phyloP scores from a whole-genome alignment of 306 rosid genomes.

The Lathyrus oleraceus region DNA sequence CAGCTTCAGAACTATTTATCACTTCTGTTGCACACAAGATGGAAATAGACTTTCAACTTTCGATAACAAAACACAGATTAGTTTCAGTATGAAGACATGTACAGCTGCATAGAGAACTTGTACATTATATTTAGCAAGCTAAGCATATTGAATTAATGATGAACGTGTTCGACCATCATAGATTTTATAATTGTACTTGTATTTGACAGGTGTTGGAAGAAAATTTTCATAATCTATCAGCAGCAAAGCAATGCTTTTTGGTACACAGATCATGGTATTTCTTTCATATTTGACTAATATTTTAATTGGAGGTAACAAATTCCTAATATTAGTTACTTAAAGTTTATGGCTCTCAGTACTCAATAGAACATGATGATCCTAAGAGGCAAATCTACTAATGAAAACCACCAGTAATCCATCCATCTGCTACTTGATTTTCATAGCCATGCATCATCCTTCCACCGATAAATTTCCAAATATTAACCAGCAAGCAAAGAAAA shows the following conservation, averaged over 20 bases:
- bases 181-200: neutral
- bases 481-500: slow-evolving; percentile 1
- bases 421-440: neutral
- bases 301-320: neutral
- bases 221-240: neutral
- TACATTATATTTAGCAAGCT: neutral
- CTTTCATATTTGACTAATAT: neutral
- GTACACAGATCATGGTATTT: neutral
- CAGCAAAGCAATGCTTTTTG: neutral
- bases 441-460: neutral
- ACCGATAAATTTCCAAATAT: neutral
- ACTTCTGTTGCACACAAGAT: slow-evolving; percentile 49
- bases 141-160: neutral
- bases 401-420: neutral
- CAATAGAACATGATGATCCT: neutral
- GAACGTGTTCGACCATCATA: neutral
- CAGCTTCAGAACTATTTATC: slow-evolving; percentile 59
- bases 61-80: neutral
- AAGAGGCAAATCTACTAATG: neutral
- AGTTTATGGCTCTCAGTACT: slow-evolving; percentile 7
- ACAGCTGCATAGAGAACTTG: neutral
- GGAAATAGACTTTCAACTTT: neutral
- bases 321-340: neutral
- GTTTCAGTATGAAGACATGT: neutral
- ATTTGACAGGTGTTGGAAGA: neutral